Base-by-base conservation (phyloP, 179 eudicot genomes). In the Nepenthes alata region DNA sequence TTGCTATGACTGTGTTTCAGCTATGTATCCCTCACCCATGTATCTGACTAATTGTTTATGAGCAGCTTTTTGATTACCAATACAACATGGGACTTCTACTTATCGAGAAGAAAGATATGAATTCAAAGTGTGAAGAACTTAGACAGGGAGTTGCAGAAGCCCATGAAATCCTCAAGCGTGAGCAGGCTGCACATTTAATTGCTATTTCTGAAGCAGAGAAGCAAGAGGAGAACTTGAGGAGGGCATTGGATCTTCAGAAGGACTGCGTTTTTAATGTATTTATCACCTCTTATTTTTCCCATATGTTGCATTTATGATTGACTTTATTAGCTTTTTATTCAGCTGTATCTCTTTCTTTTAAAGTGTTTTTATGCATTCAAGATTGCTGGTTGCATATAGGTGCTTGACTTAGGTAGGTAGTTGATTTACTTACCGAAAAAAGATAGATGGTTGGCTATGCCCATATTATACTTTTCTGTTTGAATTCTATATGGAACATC, bases 51-150 rank as follows among this genome's bases (percentile, higher is more conserved):
- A 34, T 1, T 72, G 6, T 64, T 60, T 67, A 8, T 59, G 60
- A 58, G 47, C 78, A 90, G 99, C 91, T 94, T 45, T 75, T 68
- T 60, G 97, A 90, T 66, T 87, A 90, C 62, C 99, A 94, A 58
- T 67, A 90, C 80, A 83, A 72, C 71, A 90, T 94, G 99, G 99
- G 97, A n/a, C 77, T 90, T 62, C 78, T 94, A 13, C 78, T 93
- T 64, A 75, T 94, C 35, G 94, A 94, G 78, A 90, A 84, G 66
- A 71, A 85, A 54, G 72, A 82, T 60, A 77, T 85, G 78, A 71
- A 55, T 62, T 67, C 74, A 36, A 82, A 80, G 57, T 63, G 69
- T 70, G 95, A 79, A 61, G 85, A 85, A 60, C 61, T 87, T 55
- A 76, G 64, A 38, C 86, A 82, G 69, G 80, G 77, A 61, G 72